phyloP scores from a whole-genome alignment of 257 asterid genomes.

The Gardenia jasminoides region DNA sequence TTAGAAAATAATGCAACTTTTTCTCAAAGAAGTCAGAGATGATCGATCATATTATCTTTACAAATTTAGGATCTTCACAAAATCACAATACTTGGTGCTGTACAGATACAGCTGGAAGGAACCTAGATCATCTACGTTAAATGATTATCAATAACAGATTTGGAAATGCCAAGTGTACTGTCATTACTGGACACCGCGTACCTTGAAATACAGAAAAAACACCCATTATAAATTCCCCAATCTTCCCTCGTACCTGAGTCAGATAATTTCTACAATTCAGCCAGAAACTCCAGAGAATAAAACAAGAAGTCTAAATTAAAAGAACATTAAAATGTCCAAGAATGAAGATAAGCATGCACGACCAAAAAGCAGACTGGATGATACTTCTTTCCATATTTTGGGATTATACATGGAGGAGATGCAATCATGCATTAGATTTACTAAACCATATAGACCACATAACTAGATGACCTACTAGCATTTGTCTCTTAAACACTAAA shows the following conservation, averaged over 20 bases:
- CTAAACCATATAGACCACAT: not conserved
- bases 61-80: not conserved
- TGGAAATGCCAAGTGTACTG: slow-evolving; percentile 3
- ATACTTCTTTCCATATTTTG: not conserved
- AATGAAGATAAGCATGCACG: not conserved
- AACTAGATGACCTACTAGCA: not conserved
- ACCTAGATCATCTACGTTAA: not conserved
- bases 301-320: not conserved
- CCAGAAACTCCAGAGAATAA: not conserved
- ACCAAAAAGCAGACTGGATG: not conserved
- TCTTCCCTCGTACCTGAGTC: slow-evolving; percentile 76
- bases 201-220: slow-evolving; percentile 83
- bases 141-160: slow-evolving; percentile 1
- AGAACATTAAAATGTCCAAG: not conserved
- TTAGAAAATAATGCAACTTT: not conserved
- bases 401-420: not conserved
- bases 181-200: slow-evolving; percentile 25
- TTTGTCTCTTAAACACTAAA: not conserved
- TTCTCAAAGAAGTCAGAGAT: not conserved
- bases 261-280: slow-evolving; percentile 13
- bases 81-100: not conserved
- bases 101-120: not conserved
- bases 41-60: not conserved
- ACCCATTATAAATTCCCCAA: slow-evolving; percentile 64
- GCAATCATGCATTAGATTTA: slow-evolving; percentile 3